Percentiles rank a stretch among this genome's conserved stretches.
phyloP scores from a whole-genome alignment of 192 early-diverging fungal species.

The Coemansia sp. region DNA sequence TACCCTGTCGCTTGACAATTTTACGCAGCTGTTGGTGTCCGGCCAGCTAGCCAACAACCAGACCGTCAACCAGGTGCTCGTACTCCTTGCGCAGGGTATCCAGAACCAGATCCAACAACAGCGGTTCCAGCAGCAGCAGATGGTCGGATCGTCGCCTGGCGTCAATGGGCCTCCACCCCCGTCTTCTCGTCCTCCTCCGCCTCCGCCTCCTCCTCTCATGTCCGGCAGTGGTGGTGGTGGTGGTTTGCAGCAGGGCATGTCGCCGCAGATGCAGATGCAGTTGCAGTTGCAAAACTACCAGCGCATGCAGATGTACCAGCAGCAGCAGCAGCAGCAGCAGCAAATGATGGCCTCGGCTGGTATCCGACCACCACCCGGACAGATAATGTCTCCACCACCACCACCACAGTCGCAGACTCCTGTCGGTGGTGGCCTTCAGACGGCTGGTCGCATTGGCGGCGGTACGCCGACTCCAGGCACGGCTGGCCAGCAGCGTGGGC shows the following conservation, averaged over 20 bases:
- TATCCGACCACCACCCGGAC: conserved; percentile 20
- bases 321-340: conserved; percentile 23
- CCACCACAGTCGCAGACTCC: conserved; percentile 3
- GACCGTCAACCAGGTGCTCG: conserved; percentile 18
- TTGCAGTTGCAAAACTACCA: neutral
- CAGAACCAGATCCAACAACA: conserved; percentile 14
- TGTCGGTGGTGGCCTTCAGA: neutral
- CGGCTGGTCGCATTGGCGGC: neutral
- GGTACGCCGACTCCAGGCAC: conserved; percentile 24
- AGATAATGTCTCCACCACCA: conserved; percentile 28
- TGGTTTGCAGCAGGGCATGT: conserved; percentile 16
- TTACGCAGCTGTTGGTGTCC: conserved; percentile 15
- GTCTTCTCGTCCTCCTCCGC: no score
- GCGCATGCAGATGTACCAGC: conserved; percentile 3
- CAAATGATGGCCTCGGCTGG: no score
- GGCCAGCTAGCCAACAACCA: conserved; percentile 23
- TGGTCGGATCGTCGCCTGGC: no score
- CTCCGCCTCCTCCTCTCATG: neutral
- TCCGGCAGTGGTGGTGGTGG: neutral
- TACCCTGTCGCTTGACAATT: conserved; percentile 17
- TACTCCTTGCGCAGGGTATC: conserved; percentile 5
- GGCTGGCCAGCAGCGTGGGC: conserved; percentile 22
- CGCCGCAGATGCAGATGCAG: conserved; percentile 1
- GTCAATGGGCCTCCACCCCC: neutral
- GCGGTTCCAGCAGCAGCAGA: neutral